Percentiles rank a stretch among this genome's conserved stretches.
Evolutionary conservation across 2,329 filamentous ascomycete genomes (phyloP).

Genomic region (Botrytis cinerea): DNA sequence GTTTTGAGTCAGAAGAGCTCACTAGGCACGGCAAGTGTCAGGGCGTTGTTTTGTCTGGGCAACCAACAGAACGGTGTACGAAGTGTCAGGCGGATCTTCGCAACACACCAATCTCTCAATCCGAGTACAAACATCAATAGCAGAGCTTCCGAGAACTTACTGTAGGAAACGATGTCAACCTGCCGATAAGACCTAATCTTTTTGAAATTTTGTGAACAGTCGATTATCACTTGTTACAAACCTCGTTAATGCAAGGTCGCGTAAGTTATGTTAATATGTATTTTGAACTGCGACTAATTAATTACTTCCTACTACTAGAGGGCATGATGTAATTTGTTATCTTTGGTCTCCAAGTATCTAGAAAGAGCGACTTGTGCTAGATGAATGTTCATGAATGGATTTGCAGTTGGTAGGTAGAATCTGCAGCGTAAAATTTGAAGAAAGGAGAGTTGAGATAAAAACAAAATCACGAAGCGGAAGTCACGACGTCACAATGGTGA

Average conservation of each 20-base stretch:
- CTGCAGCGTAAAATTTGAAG: not conserved
- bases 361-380: not conserved
- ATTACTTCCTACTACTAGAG: not conserved
- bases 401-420: not conserved
- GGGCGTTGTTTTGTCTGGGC: constrained; percentile 19
- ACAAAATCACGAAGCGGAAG: not conserved
- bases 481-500: not conserved
- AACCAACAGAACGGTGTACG: constrained; percentile 20
- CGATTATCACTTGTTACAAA: not conserved
- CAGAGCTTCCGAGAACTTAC: not conserved
- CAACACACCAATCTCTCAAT: constrained; percentile 8
- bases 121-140: not conserved
- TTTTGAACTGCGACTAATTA: not conserved
- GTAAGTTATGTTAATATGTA: not conserved
- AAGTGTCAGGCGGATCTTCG: constrained; percentile 10
- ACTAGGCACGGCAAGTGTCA: constrained; percentile 16
- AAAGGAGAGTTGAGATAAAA: not conserved
- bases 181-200: not conserved
- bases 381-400: not conserved
- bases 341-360: not conserved
- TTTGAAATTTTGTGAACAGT: not conserved
- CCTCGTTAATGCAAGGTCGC: constrained; percentile 5
- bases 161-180: not conserved
- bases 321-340: no score
- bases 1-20: constrained; percentile 19